Base-by-base conservation (phyloP, 192 early-diverging fungal species). In the Kickxella alabastrina region DNA sequence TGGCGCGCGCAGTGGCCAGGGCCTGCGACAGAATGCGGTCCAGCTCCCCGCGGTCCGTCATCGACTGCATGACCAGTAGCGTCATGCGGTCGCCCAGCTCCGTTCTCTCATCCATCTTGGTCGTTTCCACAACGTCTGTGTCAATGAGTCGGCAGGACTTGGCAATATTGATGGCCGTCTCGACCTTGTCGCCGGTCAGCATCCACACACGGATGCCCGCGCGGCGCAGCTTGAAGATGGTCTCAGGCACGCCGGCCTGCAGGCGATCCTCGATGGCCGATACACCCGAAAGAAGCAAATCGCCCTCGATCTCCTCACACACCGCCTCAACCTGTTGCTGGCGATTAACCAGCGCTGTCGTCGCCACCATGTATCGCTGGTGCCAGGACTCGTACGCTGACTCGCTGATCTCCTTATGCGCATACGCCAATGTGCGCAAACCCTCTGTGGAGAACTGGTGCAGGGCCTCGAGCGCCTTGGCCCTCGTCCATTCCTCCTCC, bases 111-210 rank as follows among this genome's bases (percentile, higher is more conserved):
- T 27, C 31, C 0, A 82, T 56, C 22, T 18, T 41, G 1, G 55
- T 55, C 2, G 57, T 65, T 44, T 71, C 54, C 3, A 72, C 54
- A 17, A 43, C 63, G 7, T 62, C 68, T 2, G 65, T 62, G 4
- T 79, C 82, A 24, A 91, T 66, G 31, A 94, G 66, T 3, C 82
- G 77, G 31, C 85, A 89, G 0, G 91, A 85, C 40, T 86, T 82
- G 12, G 85, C 90, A 75, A 95, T 93, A 52, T 95, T 95, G 51
- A 95, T 85, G 1, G 92, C 92, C 0, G 92, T 95, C 56, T 95
- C 92, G 17, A 84, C 78, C 66, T 92, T 93, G 59, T 95, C 92
- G 24, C 92, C 92, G 0, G 92, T 95, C 65, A 95, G 69, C 81
- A 95, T 88, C 91, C 92, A 95, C 26, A 95, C 71, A 28, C 82